Evolutionary conservation across 371 early-diverging fungal species (phyloP), one percentile per base, ranked within the genome.

Genomic region (Lichtheimia corymbifera): DNA sequence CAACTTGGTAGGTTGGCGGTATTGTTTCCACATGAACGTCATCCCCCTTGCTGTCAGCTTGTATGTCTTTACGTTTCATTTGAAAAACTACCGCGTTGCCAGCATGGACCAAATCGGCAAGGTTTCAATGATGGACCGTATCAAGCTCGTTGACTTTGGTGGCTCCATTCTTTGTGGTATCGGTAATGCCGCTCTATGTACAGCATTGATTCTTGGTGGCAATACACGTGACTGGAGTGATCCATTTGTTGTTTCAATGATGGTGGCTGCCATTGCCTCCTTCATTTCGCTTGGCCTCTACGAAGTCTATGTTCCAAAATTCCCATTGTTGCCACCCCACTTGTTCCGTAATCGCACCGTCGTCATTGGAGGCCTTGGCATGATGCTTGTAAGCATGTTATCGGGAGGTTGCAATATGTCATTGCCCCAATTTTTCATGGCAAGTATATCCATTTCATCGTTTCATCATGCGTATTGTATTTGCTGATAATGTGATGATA

Each of bases 21-120:
- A 84, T 15, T 83, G 85, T 11, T 92, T 93, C 64, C 91, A 88
- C 71, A 77, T 92, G 59, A 92, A 93, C 65, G 50, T 93, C 5
- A 91, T 91, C 0, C 57, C 89, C 25, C 74, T 35, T 35, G 35
- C 35, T 9, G 35, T 35, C 35, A 35, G 90, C 58, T 68, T 83
- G 30, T 64, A 89, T 42, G 61, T 74, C 11, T 35, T 7, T 68
- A 67, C 15, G 17, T 67, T 9, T 76, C 35, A 35, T 11, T 35
- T 35, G 35, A 35, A 76, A 22, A 47, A 53, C 20, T 58, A 63
- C 35, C 68, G 62, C 5, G 24, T 76, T 22, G 53, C 64, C 24
- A 74, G 76, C n/a, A 76, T 67, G 45, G 65, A 76, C 28, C 65
- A 68, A 14, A n/a, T 71, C 11, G 35, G 51, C 14, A 54, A 61